Conservation (phyloP, 352 stramenopile species). For the Globisporangium paddicum region DNA sequence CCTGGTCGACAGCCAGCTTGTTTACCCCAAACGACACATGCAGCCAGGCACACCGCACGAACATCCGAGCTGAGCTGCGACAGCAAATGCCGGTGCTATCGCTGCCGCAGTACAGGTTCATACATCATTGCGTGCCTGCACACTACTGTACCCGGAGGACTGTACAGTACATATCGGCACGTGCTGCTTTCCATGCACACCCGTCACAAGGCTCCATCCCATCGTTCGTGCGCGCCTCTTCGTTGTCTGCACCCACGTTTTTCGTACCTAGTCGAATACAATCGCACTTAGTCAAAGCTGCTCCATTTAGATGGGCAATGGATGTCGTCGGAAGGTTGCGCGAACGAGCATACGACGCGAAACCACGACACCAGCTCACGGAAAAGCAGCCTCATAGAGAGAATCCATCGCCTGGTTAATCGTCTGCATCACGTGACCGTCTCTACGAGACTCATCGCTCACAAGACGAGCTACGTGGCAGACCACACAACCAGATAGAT, state of each 20-base stretch:
- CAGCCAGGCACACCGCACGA: not conserved
- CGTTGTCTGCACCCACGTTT: not conserved
- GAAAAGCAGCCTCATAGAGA: too few relatives aligned
- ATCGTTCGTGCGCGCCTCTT: not conserved
- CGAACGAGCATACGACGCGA: not conserved
- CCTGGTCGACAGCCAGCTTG: not conserved
- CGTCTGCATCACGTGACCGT: too few relatives aligned
- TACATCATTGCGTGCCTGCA: not conserved
- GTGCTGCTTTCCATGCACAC: not conserved
- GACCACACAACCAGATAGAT: not conserved
- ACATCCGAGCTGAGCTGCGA: not conserved
- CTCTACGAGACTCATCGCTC: not conserved
- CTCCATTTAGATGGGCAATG: too few relatives aligned
- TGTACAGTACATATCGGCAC: not conserved
- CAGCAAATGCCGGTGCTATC: not conserved
- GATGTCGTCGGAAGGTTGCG: conserved; percentile 3
- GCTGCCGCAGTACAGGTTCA: not conserved
- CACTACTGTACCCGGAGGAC: not conserved
- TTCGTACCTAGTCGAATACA: not conserved
- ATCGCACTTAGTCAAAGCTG: not conserved
- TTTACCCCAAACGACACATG: not conserved
- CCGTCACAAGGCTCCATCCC: too few relatives aligned
- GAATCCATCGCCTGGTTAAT: not conserved
- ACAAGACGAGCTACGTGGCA: not conserved
- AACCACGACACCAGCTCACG: not conserved